A percentile compares a stretch with the other conserved stretches of the same genome.
Conservation (phyloP, 768 basidiomycete genomes). For the Phylloporus sp. region DNA sequence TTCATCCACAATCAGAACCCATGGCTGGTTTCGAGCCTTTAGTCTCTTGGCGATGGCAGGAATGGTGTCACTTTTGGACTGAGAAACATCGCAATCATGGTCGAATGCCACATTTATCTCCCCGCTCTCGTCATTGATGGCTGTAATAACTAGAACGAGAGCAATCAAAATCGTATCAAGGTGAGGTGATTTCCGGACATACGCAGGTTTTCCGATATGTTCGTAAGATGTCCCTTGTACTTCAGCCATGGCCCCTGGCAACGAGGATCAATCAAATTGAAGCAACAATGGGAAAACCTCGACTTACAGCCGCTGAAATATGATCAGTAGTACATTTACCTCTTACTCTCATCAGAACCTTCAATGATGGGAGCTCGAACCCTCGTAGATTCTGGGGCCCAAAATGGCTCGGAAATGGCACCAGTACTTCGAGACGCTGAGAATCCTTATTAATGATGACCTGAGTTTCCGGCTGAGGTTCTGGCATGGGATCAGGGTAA, state of each 20-base stretch:
- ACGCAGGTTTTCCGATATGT: constrained; percentile 95
- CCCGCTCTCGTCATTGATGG: constrained; percentile 91
- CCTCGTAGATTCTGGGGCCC: constrained; percentile 42
- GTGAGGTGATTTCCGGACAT: constrained; percentile 29
- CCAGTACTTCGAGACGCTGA: constrained; percentile 78
- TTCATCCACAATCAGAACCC: constrained; percentile 93
- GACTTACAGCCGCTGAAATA: constrained; percentile 86
- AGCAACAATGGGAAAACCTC: neutral
- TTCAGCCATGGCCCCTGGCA: constrained; percentile 92
- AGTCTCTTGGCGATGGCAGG: constrained; percentile 88
- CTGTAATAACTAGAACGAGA: constrained; percentile 71
- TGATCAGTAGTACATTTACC: constrained; percentile 99
- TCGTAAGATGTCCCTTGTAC: constrained; percentile 95
- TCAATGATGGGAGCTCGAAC: constrained; percentile 75
- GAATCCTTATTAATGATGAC: constrained; percentile 76
- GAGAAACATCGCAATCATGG: constrained; percentile 43
- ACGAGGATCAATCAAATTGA: constrained; percentile 3
- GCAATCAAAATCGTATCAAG: neutral
- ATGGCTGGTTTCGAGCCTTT: constrained; percentile 77
- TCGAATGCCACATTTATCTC: constrained; percentile 91
- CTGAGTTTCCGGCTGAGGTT: constrained; percentile 68
- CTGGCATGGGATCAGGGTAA: constrained; percentile 71
- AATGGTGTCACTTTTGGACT: constrained; percentile 67
- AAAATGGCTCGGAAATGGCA: constrained; percentile 83
- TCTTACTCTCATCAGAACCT: constrained; percentile 82